Evolutionary conservation across 352 stramenopile genomes (phyloP).

Genomic region (Pythium apleroticum): DNA sequence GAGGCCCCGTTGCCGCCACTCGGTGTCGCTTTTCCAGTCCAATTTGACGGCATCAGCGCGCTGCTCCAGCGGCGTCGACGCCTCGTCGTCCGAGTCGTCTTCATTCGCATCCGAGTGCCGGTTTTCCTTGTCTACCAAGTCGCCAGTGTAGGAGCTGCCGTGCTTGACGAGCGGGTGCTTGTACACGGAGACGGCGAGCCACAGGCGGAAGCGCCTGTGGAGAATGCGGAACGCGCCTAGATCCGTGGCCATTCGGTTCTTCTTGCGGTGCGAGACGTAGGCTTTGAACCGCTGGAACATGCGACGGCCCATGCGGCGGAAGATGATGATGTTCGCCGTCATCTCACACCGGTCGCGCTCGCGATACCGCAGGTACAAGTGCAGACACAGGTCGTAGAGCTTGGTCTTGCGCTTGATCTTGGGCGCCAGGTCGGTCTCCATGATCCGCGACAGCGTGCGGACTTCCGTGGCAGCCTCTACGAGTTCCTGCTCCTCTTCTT

Average conservation of each 20-base stretch:
- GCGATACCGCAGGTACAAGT: constrained; percentile 33
- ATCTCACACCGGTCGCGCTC: constrained; percentile 33
- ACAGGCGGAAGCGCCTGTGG: constrained; percentile 27
- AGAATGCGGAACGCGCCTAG: constrained; percentile 34
- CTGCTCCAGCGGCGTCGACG: constrained; percentile 8
- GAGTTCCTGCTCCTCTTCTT: constrained; percentile 4
- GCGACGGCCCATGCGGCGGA: constrained; percentile 24
- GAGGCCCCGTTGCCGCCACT: constrained; percentile 31
- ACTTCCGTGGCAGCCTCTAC: not conserved
- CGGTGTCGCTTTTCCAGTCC: constrained; percentile 33
- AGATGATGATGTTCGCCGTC: constrained; percentile 31
- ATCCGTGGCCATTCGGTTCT: constrained; percentile 32
- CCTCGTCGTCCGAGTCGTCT: constrained; percentile 1
- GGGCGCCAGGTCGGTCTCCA: constrained; percentile 32
- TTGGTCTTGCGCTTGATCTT: constrained; percentile 40
- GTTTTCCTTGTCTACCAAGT: constrained; percentile 6
- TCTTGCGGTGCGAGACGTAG: constrained; percentile 27
- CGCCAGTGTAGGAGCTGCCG: not conserved
- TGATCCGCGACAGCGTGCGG: constrained; percentile 33
- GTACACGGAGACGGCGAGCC: constrained; percentile 29
- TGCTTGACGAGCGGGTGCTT: constrained; percentile 22
- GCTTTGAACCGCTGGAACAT: constrained; percentile 21
- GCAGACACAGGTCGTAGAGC: constrained; percentile 38
- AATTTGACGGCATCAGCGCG: constrained; percentile 15
- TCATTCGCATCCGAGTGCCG: not conserved